phyloP scores from a whole-genome alignment of 2,329 filamentous ascomycete genomes.

The Fusarium anthophilum region DNA sequence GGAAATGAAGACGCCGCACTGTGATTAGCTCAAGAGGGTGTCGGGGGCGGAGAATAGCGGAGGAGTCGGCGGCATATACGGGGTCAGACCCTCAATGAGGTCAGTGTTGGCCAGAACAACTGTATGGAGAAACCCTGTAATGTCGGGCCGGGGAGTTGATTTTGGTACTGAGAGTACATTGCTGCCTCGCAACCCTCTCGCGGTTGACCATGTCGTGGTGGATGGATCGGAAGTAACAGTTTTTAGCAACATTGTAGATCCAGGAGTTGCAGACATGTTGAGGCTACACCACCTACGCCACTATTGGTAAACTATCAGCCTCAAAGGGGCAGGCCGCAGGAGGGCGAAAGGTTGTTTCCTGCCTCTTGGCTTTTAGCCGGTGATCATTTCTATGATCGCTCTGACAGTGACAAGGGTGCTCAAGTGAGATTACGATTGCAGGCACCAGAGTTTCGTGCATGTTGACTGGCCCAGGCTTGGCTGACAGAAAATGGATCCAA shows the following conservation, averaged over 20 bases:
- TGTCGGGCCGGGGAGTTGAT: constrained; percentile 19
- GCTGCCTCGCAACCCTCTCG: constrained; percentile 1
- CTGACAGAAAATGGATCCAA: neutral
- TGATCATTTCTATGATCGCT: constrained; percentile 20
- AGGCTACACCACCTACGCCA: constrained; percentile 1
- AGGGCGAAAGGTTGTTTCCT: constrained; percentile 14
- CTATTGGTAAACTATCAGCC: constrained; percentile 26
- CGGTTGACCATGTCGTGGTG: constrained; percentile 11
- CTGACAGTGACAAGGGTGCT: constrained; percentile 10
- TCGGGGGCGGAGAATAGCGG: constrained; percentile 29
- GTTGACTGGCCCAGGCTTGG: constrained; percentile 3
- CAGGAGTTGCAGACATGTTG: neutral
- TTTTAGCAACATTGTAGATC: constrained; percentile 17
- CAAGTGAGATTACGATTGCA: constrained; percentile 8
- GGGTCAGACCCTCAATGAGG: constrained; percentile 38
- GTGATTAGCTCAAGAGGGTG: constrained; percentile 9
- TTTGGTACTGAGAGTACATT: constrained; percentile 18
- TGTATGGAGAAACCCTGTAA: constrained; percentile 41
- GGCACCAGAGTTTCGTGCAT: constrained; percentile 33
- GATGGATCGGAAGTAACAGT: constrained; percentile 24
- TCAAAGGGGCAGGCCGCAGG: constrained; percentile 34
- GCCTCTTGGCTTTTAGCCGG: constrained; percentile 16
- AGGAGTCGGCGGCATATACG: constrained; percentile 37
- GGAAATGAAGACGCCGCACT: neutral
- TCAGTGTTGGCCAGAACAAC: constrained; percentile 32